Percentiles rank a stretch among this genome's conserved stretches.
phyloP scores from a whole-genome alignment of 257 asterid genomes.

The Solanum pennellii region DNA sequence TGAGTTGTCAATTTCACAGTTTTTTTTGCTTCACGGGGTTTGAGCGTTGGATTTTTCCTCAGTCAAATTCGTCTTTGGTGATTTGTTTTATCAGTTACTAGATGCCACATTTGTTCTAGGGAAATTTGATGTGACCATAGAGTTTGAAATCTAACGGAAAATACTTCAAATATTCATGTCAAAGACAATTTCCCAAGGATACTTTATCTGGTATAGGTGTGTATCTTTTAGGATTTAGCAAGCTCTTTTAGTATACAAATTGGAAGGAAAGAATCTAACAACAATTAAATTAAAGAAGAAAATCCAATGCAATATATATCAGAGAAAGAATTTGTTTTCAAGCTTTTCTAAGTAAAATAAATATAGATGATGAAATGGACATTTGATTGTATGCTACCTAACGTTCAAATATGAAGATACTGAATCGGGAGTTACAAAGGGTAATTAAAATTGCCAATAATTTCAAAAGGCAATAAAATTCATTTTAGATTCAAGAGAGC shows the following conservation, averaged over 20 bases:
- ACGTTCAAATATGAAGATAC: no score
- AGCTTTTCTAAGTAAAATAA: no score
- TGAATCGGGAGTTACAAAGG: no score
- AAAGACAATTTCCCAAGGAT: background rate
- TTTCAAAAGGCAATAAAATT: no score
- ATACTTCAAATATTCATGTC: background rate
- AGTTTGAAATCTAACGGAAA: slow-evolving; percentile 4
- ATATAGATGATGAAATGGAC: no score
- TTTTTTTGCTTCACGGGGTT: background rate
- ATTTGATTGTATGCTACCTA: no score
- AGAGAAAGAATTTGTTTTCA: background rate
- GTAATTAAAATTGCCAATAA: no score
- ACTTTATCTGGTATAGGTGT: background rate
- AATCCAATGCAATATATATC: background rate
- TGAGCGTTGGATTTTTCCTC: background rate
- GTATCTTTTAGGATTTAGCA: background rate
- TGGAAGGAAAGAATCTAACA: background rate
- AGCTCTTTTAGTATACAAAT: background rate
- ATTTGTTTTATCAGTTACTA: background rate
- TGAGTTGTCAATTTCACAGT: background rate
- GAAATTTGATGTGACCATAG: background rate
- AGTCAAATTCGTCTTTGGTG: background rate
- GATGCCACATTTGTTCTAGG: background rate
- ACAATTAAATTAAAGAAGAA: background rate
- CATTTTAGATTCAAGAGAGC: no score